Base-by-base conservation (phyloP, 139 green algal genomes). In the Yamagishiella unicocca region DNA sequence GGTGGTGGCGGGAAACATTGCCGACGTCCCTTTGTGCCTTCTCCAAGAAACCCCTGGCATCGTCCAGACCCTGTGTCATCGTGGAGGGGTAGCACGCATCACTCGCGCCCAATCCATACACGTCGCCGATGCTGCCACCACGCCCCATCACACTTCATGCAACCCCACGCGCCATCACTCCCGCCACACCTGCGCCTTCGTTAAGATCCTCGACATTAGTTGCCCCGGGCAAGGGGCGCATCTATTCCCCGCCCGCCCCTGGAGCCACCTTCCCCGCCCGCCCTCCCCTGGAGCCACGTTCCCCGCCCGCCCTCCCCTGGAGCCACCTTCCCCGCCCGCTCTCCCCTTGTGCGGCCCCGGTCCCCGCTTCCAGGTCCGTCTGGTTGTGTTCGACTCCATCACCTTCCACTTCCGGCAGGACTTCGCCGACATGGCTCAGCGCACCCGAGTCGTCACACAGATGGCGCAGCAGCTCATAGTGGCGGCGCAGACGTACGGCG, bases 341-440 rank as follows among this genome's bases (percentile, higher is more conserved):
- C 46, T 5, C 21, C 14, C 46, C 3, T 24, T 3, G n/a, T 42
- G 31, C 64, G 6, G 33, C 31, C 64, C 10, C 70, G 33, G 50
- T 58, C 12, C 17, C 50, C 50, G 14, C 50, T 58, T 58, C 0
- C 68, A 91, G 54, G 89, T 97, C 10, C 75, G 81, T 42, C 85
- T 99, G 74, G 87, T 99, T 12, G 91, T 99, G 5, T 67, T 99
- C 0, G 97, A 99, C 90, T 96, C 89, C 78, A 88, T 98, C n/a
- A 96, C 97, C 1, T 99, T 99, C 92, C 96, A 96, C 81, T 98
- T 98, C 87, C 88, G 95, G 19, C 97, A 98, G 75, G 96, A 96
- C 70, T 96, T 95, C 73, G 42, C 71, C 0, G 96, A 99, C 92
- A 93, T 98, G 92, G 93, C 88, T 24, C 84, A 91, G 45, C 92